Percentiles rank a stretch among this genome's conserved stretches.
phyloP scores from a whole-genome alignment of 371 early-diverging fungal genomes.

The Mucor lusitanicus region DNA sequence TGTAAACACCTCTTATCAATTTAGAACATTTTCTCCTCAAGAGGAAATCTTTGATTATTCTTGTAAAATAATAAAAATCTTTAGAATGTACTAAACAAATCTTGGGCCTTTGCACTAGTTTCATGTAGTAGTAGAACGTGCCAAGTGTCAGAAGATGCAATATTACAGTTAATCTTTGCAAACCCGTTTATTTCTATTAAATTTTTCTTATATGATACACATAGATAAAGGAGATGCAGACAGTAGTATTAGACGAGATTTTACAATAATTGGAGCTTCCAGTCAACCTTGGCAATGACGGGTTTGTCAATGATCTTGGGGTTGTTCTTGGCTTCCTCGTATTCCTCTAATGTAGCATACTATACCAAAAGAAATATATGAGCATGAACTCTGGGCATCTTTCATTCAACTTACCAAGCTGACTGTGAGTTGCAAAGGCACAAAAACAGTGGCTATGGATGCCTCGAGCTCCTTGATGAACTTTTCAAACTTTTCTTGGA shows the following conservation, averaged over 20 bases:
- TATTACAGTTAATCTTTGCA: too few relatives aligned
- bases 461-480: conserved; percentile 35
- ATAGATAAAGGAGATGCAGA: neutral
- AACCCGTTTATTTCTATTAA: neutral
- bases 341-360: conserved; percentile 46
- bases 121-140: too few relatives aligned
- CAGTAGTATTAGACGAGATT: neutral
- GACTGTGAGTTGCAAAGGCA: conserved; percentile 41
- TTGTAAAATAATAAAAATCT: neutral
- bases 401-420: conserved; percentile 32
- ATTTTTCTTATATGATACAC: neutral
- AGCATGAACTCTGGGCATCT: neutral
- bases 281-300: conserved; percentile 35
- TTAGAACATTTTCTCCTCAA: neutral
- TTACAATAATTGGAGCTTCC: conserved; percentile 49
- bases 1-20: neutral
- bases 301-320: conserved; percentile 47
- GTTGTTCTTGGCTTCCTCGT: conserved; percentile 35
- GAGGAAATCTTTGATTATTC: neutral
- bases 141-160: too few relatives aligned
- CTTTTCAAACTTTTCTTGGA: conserved; percentile 45
- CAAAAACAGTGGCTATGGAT: conserved; percentile 42
- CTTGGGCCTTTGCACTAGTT: too few relatives aligned
- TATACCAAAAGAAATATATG: conserved; percentile 10
- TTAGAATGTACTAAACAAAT: neutral